These are phyloP conservation scores for Plasmodium cynomolgi DNA, from an alignment of 169 alveolate species.

Conservation along the genomic window DNA sequence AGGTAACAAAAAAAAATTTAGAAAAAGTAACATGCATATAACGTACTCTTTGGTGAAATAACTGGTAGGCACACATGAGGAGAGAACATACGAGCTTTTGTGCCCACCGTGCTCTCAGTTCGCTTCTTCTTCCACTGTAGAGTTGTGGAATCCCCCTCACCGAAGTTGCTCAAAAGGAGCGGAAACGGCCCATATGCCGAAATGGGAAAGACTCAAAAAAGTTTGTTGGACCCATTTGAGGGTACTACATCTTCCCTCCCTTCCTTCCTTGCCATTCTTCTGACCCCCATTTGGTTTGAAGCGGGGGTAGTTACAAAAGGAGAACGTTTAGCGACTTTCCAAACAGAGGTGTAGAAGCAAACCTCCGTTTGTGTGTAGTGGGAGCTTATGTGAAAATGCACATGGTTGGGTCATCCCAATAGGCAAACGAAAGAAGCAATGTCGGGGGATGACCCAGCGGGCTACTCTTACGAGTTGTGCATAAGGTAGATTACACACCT, in stretches of 20 bases:
- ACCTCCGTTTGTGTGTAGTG: background rate
- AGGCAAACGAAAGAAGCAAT: background rate
- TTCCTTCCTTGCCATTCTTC: background rate
- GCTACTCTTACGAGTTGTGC: background rate
- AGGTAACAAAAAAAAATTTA: too few relatives aligned
- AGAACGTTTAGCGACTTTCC: background rate
- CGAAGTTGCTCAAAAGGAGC: background rate
- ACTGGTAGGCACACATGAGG: background rate
- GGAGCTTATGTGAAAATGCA: background rate
- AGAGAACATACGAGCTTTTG: background rate
- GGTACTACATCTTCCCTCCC: background rate
- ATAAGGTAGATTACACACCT: background rate
- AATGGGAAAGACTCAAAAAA: background rate
- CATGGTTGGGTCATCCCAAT: background rate
- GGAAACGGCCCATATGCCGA: background rate
- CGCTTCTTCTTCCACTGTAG: background rate
- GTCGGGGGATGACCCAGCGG: background rate
- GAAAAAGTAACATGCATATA: background rate
- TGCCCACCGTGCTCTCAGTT: background rate
- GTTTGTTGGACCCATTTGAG: background rate
- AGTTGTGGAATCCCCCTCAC: background rate
- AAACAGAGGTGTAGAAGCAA: background rate
- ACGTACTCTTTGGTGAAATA: background rate
- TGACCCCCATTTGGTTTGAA: background rate
- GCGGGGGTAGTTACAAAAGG: background rate